Percentiles rank a stretch among this genome's conserved stretches.
Evolutionary conservation across 768 basidiomycete species (phyloP).

Genomic region (Agrocybe praecox): DNA sequence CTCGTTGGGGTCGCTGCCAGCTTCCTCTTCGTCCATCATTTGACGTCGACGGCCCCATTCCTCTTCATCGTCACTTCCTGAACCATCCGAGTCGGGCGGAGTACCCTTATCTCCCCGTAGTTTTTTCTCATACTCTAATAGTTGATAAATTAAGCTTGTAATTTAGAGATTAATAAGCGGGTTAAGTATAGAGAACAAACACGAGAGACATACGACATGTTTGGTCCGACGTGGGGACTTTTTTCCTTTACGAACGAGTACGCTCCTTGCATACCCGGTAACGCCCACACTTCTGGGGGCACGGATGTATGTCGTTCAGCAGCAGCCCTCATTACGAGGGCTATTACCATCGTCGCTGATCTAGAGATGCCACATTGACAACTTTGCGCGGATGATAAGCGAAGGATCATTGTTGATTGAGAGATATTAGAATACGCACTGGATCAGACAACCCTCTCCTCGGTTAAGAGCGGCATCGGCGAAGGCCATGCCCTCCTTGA

Average conservation of each 20-base stretch:
- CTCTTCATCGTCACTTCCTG: constrained; percentile 65
- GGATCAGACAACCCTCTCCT: constrained; percentile 80
- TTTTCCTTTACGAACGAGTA: constrained; percentile 90
- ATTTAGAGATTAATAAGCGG: constrained; percentile 15
- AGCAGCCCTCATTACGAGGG: constrained; percentile 93
- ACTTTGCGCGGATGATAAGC: constrained; percentile 39
- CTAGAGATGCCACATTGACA: constrained; percentile 95
- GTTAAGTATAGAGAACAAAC: constrained; percentile 13
- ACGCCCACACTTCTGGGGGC: constrained; percentile 73
- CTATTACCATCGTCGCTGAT: constrained; percentile 88
- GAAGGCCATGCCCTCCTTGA: constrained; percentile 80
- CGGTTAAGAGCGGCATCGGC: constrained; percentile 76
- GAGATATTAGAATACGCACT: constrained; percentile 54
- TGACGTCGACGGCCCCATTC: constrained; percentile 78
- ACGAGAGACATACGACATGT: constrained; percentile 80
- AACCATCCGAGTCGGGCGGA: constrained; percentile 56
- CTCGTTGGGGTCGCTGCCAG: constrained; percentile 53
- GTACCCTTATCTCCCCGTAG: constrained; percentile 48
- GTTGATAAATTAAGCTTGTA: constrained; percentile 86
- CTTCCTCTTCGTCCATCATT: constrained; percentile 53
- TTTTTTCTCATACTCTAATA: constrained; percentile 87
- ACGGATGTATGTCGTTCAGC: constrained; percentile 65
- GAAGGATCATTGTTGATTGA: constrained; percentile 17
- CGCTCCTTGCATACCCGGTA: constrained; percentile 88
- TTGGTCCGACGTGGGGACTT: constrained; percentile 86